These are phyloP conservation scores for Trichoderma gracile DNA, from an alignment of 2,329 filamentous ascomycete genomes.

Conservation along the genomic window DNA sequence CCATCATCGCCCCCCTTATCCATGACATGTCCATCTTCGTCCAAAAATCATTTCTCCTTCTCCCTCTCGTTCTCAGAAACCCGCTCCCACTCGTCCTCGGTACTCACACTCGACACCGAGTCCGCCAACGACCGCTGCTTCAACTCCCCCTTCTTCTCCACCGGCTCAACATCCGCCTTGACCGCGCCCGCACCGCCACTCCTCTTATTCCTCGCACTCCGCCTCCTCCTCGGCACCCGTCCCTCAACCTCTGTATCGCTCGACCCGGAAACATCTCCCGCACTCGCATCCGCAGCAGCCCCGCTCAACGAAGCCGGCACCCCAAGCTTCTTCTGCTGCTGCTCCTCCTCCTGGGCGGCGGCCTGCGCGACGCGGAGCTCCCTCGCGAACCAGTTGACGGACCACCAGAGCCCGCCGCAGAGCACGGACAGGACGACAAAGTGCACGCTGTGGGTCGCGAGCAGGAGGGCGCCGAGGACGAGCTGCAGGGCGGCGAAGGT, in stretches of 20 bases:
- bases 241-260: slow-evolving; percentile 51
- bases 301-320: too few relatives aligned
- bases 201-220: slow-evolving; percentile 27
- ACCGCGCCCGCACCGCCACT: slow-evolving; percentile 26
- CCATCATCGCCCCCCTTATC: too few relatives aligned
- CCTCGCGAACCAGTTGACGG: slow-evolving; percentile 93
- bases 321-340: slow-evolving; percentile 40
- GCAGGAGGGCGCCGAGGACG: slow-evolving; percentile 71
- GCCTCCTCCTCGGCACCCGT: slow-evolving; percentile 30
- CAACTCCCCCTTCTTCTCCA: slow-evolving; percentile 48
- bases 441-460: slow-evolving; percentile 84
- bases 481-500: slow-evolving; percentile 84
- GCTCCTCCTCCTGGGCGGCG: slow-evolving; percentile 47
- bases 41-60: neutral
- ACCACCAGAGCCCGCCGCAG: slow-evolving; percentile 81
- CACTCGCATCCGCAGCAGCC: slow-evolving; percentile 25
- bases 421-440: slow-evolving; percentile 80
- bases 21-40: too few relatives aligned
- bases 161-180: slow-evolving; percentile 45
- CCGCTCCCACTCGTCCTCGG: slow-evolving; percentile 97
- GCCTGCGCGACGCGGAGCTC: slow-evolving; percentile 56
- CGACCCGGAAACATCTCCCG: slow-evolving; percentile 36
- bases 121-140: slow-evolving; percentile 49
- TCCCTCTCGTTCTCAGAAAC: slow-evolving; percentile 64
- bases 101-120: slow-evolving; percentile 65